phyloP scores from a whole-genome alignment of 805 yeast genomes.

The Candida xyloterini region DNA sequence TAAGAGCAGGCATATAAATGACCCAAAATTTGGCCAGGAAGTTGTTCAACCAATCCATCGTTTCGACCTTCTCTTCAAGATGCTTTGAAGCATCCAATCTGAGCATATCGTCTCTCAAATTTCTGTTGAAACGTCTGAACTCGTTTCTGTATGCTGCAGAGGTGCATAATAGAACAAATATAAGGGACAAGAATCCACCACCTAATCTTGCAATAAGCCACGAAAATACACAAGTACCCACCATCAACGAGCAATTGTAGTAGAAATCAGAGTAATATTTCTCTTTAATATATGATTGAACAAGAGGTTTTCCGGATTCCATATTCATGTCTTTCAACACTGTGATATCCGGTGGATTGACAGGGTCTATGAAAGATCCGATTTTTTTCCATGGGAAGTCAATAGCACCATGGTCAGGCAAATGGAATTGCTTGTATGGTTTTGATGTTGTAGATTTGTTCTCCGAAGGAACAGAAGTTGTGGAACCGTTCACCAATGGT shows the following conservation, averaged over 20 bases:
- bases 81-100: constrained; percentile 62
- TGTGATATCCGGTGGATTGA: constrained; percentile 20
- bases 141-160: constrained; percentile 70
- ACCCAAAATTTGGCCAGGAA: constrained; percentile 83
- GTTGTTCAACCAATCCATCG: constrained; percentile 79
- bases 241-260: constrained; percentile 59
- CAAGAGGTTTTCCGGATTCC: constrained; percentile 27
- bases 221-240: constrained; percentile 71
- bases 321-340: constrained; percentile 17
- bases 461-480: not conserved
- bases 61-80: constrained; percentile 61
- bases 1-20: constrained; percentile 81
- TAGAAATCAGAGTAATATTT: constrained; percentile 70
- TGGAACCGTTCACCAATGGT: not conserved
- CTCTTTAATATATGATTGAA: constrained; percentile 63
- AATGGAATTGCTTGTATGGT: constrained; percentile 9
- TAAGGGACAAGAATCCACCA: constrained; percentile 61
- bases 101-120: constrained; percentile 72
- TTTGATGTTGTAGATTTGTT: constrained; percentile 2
- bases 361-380: constrained; percentile 32
- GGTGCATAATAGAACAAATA: constrained; percentile 56
- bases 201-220: constrained; percentile 66
- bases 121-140: constrained; percentile 70
- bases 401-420: constrained; percentile 13
- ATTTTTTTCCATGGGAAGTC: constrained; percentile 36